Base-by-base conservation (phyloP, 768 basidiomycete species). In the Leccinum uliginosum region DNA sequence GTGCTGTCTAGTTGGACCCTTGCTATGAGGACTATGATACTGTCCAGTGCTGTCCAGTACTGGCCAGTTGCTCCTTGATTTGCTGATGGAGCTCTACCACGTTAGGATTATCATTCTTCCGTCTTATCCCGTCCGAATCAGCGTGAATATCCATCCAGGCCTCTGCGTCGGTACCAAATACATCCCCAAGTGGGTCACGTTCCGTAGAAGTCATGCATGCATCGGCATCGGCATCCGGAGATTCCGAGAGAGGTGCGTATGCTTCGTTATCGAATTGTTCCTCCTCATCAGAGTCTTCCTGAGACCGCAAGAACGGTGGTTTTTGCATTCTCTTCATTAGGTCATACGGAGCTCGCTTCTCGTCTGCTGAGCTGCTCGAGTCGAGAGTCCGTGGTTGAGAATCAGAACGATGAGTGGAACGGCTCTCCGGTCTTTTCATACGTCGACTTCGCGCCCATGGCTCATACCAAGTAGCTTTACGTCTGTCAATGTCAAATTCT, bases 401-500 rank as follows among this genome's bases (percentile, higher is more conserved):
- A 45, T 60, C 53, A 47, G 62, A 62, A 65, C 58, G 66, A 23
- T 61, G 65, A 43, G 70, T 68, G 19, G 69, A 62, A 45, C 73
- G 65, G 59, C 79, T 81, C 61, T 78, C 80, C 34, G 75, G 66
- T 24, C 88, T 75, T 68, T 83, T 87, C 48, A 76, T 73, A 56
- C 78, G 78, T 55, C 89, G 74, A 64, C 84, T 89, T 55, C 84
- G 78, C 26, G 85, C 58, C 91, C 91, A 96, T 8, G 85, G 84
- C n/a, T 86, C 86, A 60, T 86, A 94, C 94, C 94, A 97, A 3
- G 75, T 74, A 2, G 93, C 94, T 60, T 79, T 86, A 52, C 82
- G 76, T 38, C 78, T 77, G 71, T 97, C 95, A 63, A 98, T 87
- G 68, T 97, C 93, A 64, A 98, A 97, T 70, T 98, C 94, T 12